Percentiles rank a stretch among this genome's conserved stretches.
Evolutionary conservation across 2,329 filamentous ascomycete species (phyloP).

Genomic region (Trichoderma atrobrunneum): DNA sequence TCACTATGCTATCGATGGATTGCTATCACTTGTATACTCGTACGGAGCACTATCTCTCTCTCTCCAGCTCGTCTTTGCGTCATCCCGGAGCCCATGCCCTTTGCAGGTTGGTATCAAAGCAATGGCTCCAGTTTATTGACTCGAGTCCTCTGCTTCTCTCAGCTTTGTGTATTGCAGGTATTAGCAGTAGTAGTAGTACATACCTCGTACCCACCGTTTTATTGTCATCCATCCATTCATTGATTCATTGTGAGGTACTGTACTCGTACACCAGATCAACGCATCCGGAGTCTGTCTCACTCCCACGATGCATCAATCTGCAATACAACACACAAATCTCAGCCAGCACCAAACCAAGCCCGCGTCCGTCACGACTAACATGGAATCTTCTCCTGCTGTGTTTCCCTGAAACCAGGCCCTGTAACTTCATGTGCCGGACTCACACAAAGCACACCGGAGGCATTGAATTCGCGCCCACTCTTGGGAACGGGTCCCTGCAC

Average conservation of each 20-base stretch:
- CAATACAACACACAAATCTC: background rate
- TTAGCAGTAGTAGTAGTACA: background rate
- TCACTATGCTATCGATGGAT: background rate
- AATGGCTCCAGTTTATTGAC: slow-evolving; percentile 7
- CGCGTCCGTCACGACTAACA: background rate
- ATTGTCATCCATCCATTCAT: background rate
- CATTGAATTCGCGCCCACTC: slow-evolving; percentile 7
- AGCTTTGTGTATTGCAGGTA: background rate
- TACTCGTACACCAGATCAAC: background rate
- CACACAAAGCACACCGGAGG: background rate
- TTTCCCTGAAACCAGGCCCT: slow-evolving; percentile 15
- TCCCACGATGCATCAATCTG: background rate
- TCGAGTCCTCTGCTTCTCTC: background rate
- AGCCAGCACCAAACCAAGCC: background rate
- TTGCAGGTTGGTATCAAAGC: background rate
- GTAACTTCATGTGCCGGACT: background rate
- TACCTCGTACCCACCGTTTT: background rate
- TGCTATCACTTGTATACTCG: background rate
- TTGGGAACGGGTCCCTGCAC: slow-evolving; percentile 15
- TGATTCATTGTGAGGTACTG: background rate
- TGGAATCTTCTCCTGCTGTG: background rate
- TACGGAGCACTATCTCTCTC: background rate
- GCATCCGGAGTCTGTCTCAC: background rate
- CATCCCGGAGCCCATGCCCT: slow-evolving; percentile 1
- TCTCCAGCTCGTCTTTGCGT: slow-evolving; percentile 1